These are phyloP conservation scores for Keithomyces neogunnii DNA, from an alignment of 2,329 filamentous ascomycete species.

Conservation along the genomic window DNA sequence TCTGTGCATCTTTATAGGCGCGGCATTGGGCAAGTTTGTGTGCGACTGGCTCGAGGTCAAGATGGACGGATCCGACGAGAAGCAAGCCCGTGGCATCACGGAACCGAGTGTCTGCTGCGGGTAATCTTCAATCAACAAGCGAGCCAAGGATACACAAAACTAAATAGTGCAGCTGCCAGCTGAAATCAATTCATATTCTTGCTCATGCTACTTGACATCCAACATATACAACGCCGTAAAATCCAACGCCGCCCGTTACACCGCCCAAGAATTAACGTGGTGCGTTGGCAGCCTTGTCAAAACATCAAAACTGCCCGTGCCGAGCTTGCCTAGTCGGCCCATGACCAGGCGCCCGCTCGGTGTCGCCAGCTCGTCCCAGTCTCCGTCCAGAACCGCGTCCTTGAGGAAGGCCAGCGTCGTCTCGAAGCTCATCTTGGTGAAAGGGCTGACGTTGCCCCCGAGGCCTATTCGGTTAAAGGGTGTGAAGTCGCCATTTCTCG, in stretches of 20 bases:
- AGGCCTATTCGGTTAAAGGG: slow-evolving; percentile 91
- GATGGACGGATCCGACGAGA: slow-evolving; percentile 21
- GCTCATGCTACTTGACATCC: no score
- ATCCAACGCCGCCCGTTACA: no score
- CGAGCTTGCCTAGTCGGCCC: slow-evolving; percentile 71
- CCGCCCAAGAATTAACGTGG: slow-evolving; percentile 19
- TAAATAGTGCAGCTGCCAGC: no score
- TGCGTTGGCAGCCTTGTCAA: slow-evolving; percentile 52
- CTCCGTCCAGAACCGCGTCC: slow-evolving; percentile 82
- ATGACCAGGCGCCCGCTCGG: slow-evolving; percentile 85
- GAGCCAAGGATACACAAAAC: no score
- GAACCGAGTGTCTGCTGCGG: slow-evolving; percentile 41
- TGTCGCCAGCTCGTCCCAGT: slow-evolving; percentile 79
- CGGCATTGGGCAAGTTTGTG: slow-evolving; percentile 43
- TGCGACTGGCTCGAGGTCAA: slow-evolving; percentile 42
- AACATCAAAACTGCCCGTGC: slow-evolving; percentile 89
- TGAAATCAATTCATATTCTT: no score
- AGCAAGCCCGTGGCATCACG: slow-evolving; percentile 26
- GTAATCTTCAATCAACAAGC: slow-evolving; percentile 2
- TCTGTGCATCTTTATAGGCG: slow-evolving; percentile 61
- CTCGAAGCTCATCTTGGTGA: slow-evolving; percentile 99
- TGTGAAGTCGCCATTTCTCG: slow-evolving; percentile 78
- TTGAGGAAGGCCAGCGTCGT: slow-evolving; percentile 90
- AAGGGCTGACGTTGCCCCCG: slow-evolving; percentile 74
- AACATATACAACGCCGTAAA: no score